Evolutionary conservation across 208 protist genomes (phyloP), one percentile per base, ranked within the genome.

Genomic region (Leishmania guyanensis): DNA sequence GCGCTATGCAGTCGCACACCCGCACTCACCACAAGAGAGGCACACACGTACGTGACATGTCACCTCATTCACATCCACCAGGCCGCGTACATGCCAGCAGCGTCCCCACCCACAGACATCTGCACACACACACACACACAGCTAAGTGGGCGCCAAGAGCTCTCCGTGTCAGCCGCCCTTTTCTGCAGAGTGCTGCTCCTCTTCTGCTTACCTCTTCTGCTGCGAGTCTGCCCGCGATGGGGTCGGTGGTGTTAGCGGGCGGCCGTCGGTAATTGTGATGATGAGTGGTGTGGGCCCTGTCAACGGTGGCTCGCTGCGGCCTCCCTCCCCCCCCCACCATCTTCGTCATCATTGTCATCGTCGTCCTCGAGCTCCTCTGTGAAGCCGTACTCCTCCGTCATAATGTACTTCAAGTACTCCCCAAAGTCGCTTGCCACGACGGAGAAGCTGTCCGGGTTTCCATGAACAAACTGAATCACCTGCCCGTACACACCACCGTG

Each of bases 341-440:
- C 83, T n/a, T 84, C 83, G 17, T 91, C 89, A 29, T 88, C 89
- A 17, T 91, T 85, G 22, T 91, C 84, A n/a, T 91, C 90, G 51
- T 90, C 90, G 68, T 88, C 85, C 50, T 90, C 89, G 22, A 91
- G 78, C 70, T 92, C 82, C 80, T 92, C 87, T 17, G 86, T 94
- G 71, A 94, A 94, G 64, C 88, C 87, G 80, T 86, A 92, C 82
- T 94, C 91, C 56, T 91, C 85, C 1, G 70, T 56, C 81, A 94
- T 94, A 60, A 92, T 75, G 50, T 83, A 77, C 71, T 89, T 88
- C 33, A 94, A 73, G 75, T 94, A 94, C 26, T 83, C 83, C n/a
- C 87, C 87, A 74, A 94, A 94, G 83, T 91, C 80, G 14, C 72
- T 66, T 36, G 91, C 88, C 14, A 94, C 83, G 12, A 94, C 91